Evolutionary conservation across 106 monocot genomes (phyloP).

Genomic region (Allium cepa): DNA sequence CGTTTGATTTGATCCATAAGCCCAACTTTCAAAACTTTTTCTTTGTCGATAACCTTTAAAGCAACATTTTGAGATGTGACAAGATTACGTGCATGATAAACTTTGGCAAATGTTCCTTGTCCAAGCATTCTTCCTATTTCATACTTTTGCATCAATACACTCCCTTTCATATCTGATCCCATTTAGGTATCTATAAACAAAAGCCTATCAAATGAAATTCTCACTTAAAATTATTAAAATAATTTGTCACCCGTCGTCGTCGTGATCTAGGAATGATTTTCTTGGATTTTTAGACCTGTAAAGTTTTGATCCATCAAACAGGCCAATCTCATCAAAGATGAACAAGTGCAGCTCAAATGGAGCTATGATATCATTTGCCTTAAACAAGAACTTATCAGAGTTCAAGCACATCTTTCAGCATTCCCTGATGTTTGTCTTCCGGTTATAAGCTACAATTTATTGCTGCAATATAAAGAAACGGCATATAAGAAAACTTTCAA

Average conservation of each 20-base stretch:
- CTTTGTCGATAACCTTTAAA: slow-evolving; percentile 34
- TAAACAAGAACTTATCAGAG: slow-evolving; percentile 17
- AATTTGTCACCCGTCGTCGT: slow-evolving; percentile 25
- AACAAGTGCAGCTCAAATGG: slow-evolving; percentile 5
- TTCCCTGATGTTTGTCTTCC: slow-evolving; percentile 26
- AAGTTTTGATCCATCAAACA: neutral
- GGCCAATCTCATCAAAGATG: slow-evolving; percentile 18
- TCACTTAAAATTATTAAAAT: no score
- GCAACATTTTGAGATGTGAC: slow-evolving; percentile 27
- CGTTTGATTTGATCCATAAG: slow-evolving; percentile 39
- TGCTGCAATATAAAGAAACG: neutral
- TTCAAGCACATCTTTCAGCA: slow-evolving; percentile 48
- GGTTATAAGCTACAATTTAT: neutral
- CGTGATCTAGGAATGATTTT: slow-evolving; percentile 16
- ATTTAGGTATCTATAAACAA: slow-evolving; percentile 18
- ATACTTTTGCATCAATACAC: slow-evolving; percentile 22
- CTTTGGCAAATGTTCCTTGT: slow-evolving; percentile 26
- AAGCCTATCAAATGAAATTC: slow-evolving; percentile 1
- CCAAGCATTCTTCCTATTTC: slow-evolving; percentile 23
- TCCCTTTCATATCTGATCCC: slow-evolving; percentile 16
- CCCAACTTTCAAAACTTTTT: slow-evolving; percentile 32
- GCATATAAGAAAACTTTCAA: neutral
- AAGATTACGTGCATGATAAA: slow-evolving; percentile 18
- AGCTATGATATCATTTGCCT: slow-evolving; percentile 13
- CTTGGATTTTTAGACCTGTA: neutral